Evolutionary conservation across 2,329 filamentous ascomycete species (phyloP), one percentile per base, ranked within the genome.

Genomic region (Fusarium secorum): DNA sequence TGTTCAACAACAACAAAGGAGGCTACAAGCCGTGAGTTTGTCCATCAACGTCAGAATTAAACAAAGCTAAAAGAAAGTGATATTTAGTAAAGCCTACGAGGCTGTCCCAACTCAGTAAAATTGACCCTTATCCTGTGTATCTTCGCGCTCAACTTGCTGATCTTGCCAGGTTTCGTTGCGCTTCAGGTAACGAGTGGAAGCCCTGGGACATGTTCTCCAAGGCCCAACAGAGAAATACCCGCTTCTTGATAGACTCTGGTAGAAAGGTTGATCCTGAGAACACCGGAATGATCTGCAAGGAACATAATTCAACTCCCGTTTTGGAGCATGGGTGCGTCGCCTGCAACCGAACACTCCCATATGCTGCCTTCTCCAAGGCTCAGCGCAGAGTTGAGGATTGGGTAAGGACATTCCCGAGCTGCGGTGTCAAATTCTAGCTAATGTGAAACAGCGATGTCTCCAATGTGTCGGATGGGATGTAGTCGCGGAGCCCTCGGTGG

Each of bases 171-270:
- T 81, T 75, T 54, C 75, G 78, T 24, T 82, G 81, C 74, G 76
- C 78, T 33, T 67, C 77, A 22, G 81, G 81, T 7, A 74, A 76
- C n/a, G 81, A 82, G 59, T 82, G 77, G 79, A 80, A 79, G 51
- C 56, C 75, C 0, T 55, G 78, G 5, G 51, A 68, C 6, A 67
- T 64, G 7, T 83, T 82, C 60, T 81, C 80, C 9, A 73, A 72
- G 10, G 77, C 64, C 7, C 79, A 83, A 53, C 73, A 75, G 38
- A 46, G 72, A 24, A 61, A 63, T 5, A 48, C 28, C 5, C 24
- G 66, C 7, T 36, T 41, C 6, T 55, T 42, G 9, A 44, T 79
- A n/a, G 66, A 80, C 26, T 17, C 26, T 7, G 14, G 11, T 33
- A 11, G 18, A 26, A 7, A 13, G 30, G 5, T 46, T n/a, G 13